Evolutionary conservation across 768 basidiomycete species (phyloP).

Genomic region (Tylopilus plumbeoviolaceoides): DNA sequence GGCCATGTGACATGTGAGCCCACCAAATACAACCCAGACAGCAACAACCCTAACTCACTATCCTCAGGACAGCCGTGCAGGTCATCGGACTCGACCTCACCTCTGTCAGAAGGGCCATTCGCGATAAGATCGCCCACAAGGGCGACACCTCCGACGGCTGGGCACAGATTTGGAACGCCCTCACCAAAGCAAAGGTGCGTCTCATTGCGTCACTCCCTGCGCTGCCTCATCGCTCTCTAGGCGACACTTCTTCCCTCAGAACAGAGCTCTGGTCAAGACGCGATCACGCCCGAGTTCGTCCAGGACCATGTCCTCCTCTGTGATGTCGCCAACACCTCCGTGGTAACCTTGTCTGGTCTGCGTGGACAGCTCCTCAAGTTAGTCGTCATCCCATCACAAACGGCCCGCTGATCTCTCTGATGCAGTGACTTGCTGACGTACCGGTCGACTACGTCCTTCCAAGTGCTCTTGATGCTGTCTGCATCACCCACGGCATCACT

Average conservation of each 20-base stretch:
- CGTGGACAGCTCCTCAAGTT: no score
- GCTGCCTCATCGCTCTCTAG: constrained; percentile 36
- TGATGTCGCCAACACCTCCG: constrained; percentile 41
- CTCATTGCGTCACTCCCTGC: background rate
- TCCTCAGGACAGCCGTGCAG: constrained; percentile 60
- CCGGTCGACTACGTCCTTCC: constrained; percentile 38
- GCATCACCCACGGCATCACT: constrained; percentile 35
- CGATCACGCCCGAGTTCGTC: constrained; percentile 71
- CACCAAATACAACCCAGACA: no score
- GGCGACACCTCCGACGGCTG: constrained; percentile 55
- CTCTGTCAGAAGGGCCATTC: constrained; percentile 70
- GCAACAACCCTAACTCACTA: constrained; percentile 68
- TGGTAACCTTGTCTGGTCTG: no score
- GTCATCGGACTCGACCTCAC: constrained; percentile 58
- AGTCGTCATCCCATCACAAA: constrained; percentile 29
- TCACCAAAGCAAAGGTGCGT: constrained; percentile 66
- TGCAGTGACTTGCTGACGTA: constrained; percentile 36
- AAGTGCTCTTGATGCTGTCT: constrained; percentile 33
- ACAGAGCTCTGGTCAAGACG: constrained; percentile 44
- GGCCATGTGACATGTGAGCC: no score
- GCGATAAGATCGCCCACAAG: constrained; percentile 62
- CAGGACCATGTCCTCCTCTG: constrained; percentile 78
- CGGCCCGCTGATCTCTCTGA: constrained; percentile 27
- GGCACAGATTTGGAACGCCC: constrained; percentile 61
- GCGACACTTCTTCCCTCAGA: constrained; percentile 78